Evolutionary conservation across 176 grass and related monocot genomes (phyloP).

Genomic region (Eleusine indica): DNA sequence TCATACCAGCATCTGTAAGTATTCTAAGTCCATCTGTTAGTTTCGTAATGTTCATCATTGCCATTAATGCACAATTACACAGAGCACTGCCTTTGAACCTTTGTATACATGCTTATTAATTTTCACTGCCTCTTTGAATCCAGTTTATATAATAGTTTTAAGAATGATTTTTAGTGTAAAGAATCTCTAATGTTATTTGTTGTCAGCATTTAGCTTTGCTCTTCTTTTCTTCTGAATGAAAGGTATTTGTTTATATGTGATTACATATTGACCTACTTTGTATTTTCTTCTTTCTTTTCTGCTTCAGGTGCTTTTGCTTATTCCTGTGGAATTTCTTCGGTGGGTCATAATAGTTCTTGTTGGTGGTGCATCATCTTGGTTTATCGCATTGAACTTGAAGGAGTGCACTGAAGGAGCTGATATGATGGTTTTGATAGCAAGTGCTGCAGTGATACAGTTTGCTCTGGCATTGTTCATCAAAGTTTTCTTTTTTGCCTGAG

Average conservation of each 20-base stretch:
- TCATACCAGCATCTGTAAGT: constrained; percentile 89
- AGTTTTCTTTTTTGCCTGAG: constrained; percentile 92
- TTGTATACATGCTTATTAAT: not conserved
- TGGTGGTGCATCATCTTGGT: constrained; percentile 84
- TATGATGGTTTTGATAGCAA: constrained; percentile 66
- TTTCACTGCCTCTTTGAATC: not conserved
- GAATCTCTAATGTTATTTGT: not conserved
- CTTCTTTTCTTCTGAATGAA: constrained; percentile 10
- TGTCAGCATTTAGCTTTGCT: not conserved
- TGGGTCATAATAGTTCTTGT: constrained; percentile 81
- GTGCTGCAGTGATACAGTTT: constrained; percentile 77
- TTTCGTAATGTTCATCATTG: constrained; percentile 25
- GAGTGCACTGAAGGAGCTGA: constrained; percentile 64
- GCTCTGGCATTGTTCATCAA: constrained; percentile 90
- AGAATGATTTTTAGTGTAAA: constrained; percentile 10
- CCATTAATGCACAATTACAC: constrained; percentile 2
- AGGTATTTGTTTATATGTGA: constrained; percentile 17
- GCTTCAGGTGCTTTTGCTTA: constrained; percentile 75
- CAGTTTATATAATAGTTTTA: constrained; percentile 21
- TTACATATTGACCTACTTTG: constrained; percentile 24
- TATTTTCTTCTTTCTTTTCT: constrained; percentile 26
- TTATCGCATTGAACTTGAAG: constrained; percentile 78
- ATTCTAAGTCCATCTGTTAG: constrained; percentile 18
- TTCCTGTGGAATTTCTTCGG: constrained; percentile 81
- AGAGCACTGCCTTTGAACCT: not conserved